Evolutionary conservation across 2,329 filamentous ascomycete species (phyloP), one percentile per base, ranked within the genome.

Genomic region (Didymella keratinophila): DNA sequence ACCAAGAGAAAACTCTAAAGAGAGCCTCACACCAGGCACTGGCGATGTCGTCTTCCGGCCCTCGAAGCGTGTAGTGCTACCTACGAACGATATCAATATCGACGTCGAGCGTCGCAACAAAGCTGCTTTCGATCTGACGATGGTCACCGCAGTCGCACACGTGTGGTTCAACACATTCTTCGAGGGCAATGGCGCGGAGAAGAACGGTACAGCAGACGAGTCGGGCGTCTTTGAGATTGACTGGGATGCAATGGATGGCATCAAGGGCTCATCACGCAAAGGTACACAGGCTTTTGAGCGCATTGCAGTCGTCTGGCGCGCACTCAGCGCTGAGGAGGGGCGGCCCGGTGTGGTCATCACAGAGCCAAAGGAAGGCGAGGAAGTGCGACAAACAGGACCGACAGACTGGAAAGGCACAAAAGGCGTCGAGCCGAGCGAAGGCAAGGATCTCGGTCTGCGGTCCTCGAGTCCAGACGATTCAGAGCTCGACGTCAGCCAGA

Each of bases 81-180:
- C 90, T 0, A 91, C 88, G 45, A 93, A 89, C 74, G 95, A 98
- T 71, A 84, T 98, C 66, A 97, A 96, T 74, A 90, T 98, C 64
- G 89, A 93, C 48, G 87, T 97, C 23, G 93, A 98, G 78, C 86
- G 92, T 8, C 87, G 93, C 34, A 96, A 93, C 77, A 90, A 89
- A 70, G 87, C 90, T 1, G 85, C 86, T 4, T 91, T 90, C 69
- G 84, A 84, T 7, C 90, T 92, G 1, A 93, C 92, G 0, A 92
- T 98, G 88, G 92, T 97, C 3, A 97, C 94, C 0, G 89, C 93
- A 0, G 89, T 98, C 10, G 93, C 93, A 0, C 94, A 98, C 71
- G 91, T 97, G 16, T 99, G 95, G 95, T 97, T 97, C 82, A 99
- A 99, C 71, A 83, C 88, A 1, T 98, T 88, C 77, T 98, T 98